Evolutionary conservation across 352 stramenopile species (phyloP).

Genomic region (Globisporangium cederbergense): DNA sequence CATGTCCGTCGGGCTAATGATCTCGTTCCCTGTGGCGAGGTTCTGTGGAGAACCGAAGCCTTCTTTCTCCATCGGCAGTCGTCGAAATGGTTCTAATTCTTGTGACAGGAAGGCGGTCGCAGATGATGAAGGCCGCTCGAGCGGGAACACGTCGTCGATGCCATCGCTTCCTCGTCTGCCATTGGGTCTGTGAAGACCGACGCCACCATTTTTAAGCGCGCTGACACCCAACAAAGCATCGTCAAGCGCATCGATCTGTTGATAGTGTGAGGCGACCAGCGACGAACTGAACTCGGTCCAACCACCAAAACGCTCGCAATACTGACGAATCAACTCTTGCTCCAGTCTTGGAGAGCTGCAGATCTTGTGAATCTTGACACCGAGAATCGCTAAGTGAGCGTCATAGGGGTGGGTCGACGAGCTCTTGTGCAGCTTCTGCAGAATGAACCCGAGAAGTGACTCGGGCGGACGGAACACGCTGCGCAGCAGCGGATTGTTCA

Average conservation of each 20-base stretch:
- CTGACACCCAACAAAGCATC: slow-evolving; percentile 29
- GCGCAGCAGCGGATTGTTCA: slow-evolving; percentile 74
- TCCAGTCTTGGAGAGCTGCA: slow-evolving; percentile 67
- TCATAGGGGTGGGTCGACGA: slow-evolving; percentile 54
- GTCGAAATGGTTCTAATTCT: slow-evolving; percentile 63
- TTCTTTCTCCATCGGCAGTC: slow-evolving; percentile 69
- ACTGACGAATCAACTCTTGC: slow-evolving; percentile 76
- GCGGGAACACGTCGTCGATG: slow-evolving; percentile 47
- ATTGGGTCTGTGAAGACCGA: slow-evolving; percentile 11
- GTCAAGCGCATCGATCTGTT: slow-evolving; percentile 74
- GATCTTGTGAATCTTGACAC: slow-evolving; percentile 79
- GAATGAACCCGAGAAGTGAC: slow-evolving; percentile 67
- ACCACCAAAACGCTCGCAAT: slow-evolving; percentile 50
- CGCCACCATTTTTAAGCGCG: slow-evolving; percentile 16
- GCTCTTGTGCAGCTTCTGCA: slow-evolving; percentile 57
- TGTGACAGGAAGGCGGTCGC: slow-evolving; percentile 61
- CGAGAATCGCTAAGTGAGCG: slow-evolving; percentile 67
- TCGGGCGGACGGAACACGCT: slow-evolving; percentile 69
- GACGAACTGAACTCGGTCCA: slow-evolving; percentile 70
- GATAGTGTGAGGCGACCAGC: slow-evolving; percentile 67
- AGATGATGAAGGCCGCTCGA: slow-evolving; percentile 53
- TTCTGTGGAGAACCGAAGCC: slow-evolving; percentile 65
- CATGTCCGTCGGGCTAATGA: slow-evolving; percentile 66
- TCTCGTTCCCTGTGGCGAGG: slow-evolving; percentile 46
- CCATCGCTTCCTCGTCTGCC: slow-evolving; percentile 34